Conservation (phyloP, 768 basidiomycete species). For the Naganishia friedmannii region DNA sequence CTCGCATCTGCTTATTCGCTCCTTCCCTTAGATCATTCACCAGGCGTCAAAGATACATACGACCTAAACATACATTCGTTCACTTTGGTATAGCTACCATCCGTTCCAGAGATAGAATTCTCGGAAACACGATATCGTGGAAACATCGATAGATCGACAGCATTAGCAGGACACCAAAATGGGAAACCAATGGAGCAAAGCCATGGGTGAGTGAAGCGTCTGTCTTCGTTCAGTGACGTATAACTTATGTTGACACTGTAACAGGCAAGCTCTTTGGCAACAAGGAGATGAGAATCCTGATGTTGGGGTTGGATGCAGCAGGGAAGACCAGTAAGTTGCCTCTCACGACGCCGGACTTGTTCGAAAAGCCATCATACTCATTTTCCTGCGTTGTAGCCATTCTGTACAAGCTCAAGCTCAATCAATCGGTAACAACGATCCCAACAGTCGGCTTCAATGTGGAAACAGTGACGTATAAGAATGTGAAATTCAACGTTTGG, state of each 20-base stretch:
- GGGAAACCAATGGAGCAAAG: slow-evolving; percentile 50
- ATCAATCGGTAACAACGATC: slow-evolving; percentile 97
- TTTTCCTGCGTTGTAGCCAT: slow-evolving; percentile 63
- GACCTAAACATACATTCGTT: no score
- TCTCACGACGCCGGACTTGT: not conserved
- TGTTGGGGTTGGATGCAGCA: slow-evolving; percentile 95
- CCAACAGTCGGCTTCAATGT: slow-evolving; percentile 99
- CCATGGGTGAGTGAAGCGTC: slow-evolving; percentile 43
- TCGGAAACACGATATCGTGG: no score
- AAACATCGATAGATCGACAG: no score
- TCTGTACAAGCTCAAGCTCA: slow-evolving; percentile 96
- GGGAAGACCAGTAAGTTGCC: slow-evolving; percentile 87
- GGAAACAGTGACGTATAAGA: slow-evolving; percentile 98
- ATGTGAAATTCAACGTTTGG: slow-evolving; percentile 62
- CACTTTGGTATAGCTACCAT: no score
- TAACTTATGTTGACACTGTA: no score
- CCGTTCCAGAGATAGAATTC: no score
- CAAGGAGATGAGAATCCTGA: slow-evolving; percentile 97
- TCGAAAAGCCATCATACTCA: not conserved
- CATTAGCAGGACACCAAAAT: slow-evolving; percentile 32
- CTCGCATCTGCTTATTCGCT: no score
- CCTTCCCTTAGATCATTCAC: no score
- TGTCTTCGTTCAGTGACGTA: no score
- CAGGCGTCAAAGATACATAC: no score
- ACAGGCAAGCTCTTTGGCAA: slow-evolving; percentile 91